These are phyloP conservation scores for Zymoseptoria pseudotritici DNA, from an alignment of 2,329 filamentous ascomycete genomes.

Conservation along the genomic window DNA sequence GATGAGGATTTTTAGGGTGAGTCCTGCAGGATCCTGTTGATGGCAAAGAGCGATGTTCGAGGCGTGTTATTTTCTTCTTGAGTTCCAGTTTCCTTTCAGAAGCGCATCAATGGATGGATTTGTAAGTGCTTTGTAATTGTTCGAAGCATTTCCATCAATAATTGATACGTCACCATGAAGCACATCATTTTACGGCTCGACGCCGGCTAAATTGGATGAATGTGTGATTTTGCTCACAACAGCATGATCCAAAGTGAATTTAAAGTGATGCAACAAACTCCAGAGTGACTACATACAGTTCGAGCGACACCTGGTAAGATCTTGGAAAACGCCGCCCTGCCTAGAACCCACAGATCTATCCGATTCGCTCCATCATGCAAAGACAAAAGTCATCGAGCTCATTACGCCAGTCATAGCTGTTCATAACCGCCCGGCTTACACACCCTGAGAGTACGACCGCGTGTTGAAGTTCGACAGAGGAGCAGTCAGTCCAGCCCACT, in stretches of 20 bases:
- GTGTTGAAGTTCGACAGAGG: background rate
- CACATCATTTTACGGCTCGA: background rate
- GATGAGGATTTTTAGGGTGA: background rate
- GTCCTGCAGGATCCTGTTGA: background rate
- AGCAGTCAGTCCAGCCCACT: background rate
- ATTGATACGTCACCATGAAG: background rate
- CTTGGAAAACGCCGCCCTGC: constrained; percentile 60
- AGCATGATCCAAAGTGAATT: background rate
- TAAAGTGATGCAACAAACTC: background rate
- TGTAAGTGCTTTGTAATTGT: background rate
- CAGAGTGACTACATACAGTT: background rate
- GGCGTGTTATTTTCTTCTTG: no score
- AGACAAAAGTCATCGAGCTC: background rate
- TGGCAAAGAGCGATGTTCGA: no score
- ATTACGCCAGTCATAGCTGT: background rate
- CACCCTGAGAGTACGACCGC: background rate
- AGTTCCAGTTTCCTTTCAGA: no score
- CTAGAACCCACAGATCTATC: background rate
- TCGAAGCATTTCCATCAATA: background rate
- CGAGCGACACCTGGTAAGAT: constrained; percentile 68
- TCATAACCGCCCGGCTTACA: background rate
- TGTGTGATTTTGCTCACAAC: background rate
- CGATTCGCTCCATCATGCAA: background rate
- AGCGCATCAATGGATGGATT: no score
- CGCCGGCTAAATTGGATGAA: background rate